Evolutionary conservation across 441 rosid species (phyloP).

Genomic region (Eruca vesicaria): DNA sequence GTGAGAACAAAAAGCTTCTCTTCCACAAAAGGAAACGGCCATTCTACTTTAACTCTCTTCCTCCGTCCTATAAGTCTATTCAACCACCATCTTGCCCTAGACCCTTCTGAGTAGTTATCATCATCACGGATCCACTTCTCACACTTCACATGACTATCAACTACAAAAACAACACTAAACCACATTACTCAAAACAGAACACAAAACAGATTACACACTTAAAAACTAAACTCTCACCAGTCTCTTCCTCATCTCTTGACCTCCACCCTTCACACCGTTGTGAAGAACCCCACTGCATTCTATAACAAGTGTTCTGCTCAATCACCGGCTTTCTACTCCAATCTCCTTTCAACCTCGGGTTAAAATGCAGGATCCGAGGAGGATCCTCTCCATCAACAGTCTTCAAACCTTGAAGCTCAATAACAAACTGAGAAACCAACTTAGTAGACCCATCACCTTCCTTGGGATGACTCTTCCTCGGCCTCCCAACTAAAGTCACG

Average conservation of each 20-base stretch:
- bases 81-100: conserved; percentile 80
- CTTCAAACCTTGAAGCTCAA: conserved; percentile 54
- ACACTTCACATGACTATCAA: conserved; percentile 79
- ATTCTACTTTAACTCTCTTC: conserved; percentile 60
- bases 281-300: conserved; percentile 81
- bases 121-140: conserved; percentile 91
- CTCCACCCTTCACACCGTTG: conserved; percentile 78
- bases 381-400: conserved; percentile 80
- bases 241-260: conserved; percentile 44
- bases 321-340: conserved; percentile 74
- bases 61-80: conserved; percentile 66
- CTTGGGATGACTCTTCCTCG: conserved; percentile 45
- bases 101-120: conserved; percentile 56
- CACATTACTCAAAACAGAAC: conserved; percentile 7
- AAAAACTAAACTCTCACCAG: conserved; percentile 20
- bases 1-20: conserved; percentile 77
- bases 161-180: conserved; percentile 45
- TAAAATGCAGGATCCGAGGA: conserved; percentile 71
- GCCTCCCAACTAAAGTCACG: conserved; percentile 51
- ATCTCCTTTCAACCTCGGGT: conserved; percentile 71
- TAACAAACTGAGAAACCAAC: conserved; percentile 35
- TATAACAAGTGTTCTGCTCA: conserved; percentile 80
- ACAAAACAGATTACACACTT: not conserved
- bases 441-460: conserved; percentile 39
- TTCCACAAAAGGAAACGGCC: conserved; percentile 83